A percentile compares a stretch with the other conserved stretches of the same genome.
These are phyloP conservation scores for Pseudopithomyces chartarum DNA, from an alignment of 2,329 filamentous ascomycete species.

Conservation along the genomic window DNA sequence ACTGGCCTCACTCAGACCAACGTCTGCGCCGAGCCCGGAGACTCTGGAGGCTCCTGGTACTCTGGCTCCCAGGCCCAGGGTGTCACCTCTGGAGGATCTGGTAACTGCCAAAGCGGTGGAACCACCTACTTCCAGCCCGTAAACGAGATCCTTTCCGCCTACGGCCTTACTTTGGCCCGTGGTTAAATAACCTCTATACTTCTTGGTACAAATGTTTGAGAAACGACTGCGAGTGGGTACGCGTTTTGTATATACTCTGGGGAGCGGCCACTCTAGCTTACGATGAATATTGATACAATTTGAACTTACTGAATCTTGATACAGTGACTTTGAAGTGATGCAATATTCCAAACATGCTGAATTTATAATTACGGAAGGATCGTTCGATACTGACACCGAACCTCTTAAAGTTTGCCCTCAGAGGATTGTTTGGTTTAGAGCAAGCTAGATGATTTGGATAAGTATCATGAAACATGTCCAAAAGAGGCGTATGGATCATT, in stretches of 20 bases:
- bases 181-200: slow-evolving; percentile 18
- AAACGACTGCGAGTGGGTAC: background rate
- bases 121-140: slow-evolving; percentile 51
- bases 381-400: no score
- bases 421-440: no score
- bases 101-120: slow-evolving; percentile 46
- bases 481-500: no score
- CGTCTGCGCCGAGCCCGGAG: slow-evolving; percentile 50
- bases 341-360: no score
- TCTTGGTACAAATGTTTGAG: slow-evolving; percentile 5
- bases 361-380: no score
- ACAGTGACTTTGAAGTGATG: no score
- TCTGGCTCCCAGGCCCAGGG: slow-evolving; percentile 50
- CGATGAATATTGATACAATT: background rate
- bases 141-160: slow-evolving; percentile 49
- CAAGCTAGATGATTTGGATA: no score
- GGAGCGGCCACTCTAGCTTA: slow-evolving; percentile 1
- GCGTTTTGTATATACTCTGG: slow-evolving; percentile 11
- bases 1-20: slow-evolving; percentile 49
- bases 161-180: slow-evolving; percentile 34
- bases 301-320: no score
- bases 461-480: no score
- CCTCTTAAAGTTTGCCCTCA: no score
- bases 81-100: slow-evolving; percentile 50
- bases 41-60: slow-evolving; percentile 51